phyloP scores from a whole-genome alignment of 2,329 filamentous ascomycete genomes.

The Setomelanomma holmii region DNA sequence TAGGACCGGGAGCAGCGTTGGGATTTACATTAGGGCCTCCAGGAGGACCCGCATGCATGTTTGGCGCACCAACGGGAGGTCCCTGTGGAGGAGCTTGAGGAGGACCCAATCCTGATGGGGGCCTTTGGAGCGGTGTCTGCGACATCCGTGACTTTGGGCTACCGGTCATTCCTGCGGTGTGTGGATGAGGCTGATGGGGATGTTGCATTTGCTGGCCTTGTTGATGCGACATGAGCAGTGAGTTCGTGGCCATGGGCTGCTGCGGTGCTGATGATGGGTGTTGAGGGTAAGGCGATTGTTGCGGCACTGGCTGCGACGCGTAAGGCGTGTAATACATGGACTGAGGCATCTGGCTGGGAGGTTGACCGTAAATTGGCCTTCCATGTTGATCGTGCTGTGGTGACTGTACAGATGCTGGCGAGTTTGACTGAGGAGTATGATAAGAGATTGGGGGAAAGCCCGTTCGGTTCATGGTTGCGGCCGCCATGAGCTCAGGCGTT shows the following conservation, averaged over 20 bases:
- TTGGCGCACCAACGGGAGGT: constrained; percentile 50
- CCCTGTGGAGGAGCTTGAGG: constrained; percentile 50
- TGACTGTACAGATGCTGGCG: constrained; percentile 90
- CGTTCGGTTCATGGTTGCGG: constrained; percentile 70
- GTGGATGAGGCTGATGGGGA: constrained; percentile 52
- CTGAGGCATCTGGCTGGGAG: constrained; percentile 78
- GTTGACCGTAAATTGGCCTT: constrained; percentile 82
- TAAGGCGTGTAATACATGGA: constrained; percentile 78
- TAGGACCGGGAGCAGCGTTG: constrained; percentile 92
- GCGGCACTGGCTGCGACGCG: constrained; percentile 55
- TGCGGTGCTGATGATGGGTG: constrained; percentile 64
- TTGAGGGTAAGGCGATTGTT: constrained; percentile 64
- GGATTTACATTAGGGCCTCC: constrained; percentile 71
- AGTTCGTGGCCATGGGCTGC: constrained; percentile 58
- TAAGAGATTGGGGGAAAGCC: constrained; percentile 84
- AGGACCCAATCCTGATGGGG: constrained; percentile 56
- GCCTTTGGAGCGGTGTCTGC: constrained; percentile 63
- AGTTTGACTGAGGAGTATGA: constrained; percentile 94
- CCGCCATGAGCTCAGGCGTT: constrained; percentile 73
- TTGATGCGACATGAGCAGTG: constrained; percentile 62
- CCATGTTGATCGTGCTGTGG: constrained; percentile 88
- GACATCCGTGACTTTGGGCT: constrained; percentile 62
- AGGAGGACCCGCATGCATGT: constrained; percentile 49
- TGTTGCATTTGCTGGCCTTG: constrained; percentile 50
- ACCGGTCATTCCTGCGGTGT: constrained; percentile 67